Evolutionary conservation across 352 stramenopile species (phyloP).

Genomic region (Phytophthora sp.): DNA sequence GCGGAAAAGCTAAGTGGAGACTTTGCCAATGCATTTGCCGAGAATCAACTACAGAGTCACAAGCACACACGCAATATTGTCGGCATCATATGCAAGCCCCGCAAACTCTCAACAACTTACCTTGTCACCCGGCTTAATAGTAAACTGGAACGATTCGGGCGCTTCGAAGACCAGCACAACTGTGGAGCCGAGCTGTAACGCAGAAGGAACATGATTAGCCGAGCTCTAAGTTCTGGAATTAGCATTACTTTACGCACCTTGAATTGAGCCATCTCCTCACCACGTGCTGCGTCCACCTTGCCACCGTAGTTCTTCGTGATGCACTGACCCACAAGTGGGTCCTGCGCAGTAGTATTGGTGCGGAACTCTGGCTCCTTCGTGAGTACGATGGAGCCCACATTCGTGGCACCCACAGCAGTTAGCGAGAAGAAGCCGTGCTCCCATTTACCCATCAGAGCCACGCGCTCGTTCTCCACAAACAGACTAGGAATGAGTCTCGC

Average conservation of each 20-base stretch:
- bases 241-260: constrained; percentile 41
- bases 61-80: not conserved
- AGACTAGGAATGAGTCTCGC: constrained; percentile 75
- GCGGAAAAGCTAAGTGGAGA: constrained; percentile 10
- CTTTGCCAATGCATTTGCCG: constrained; percentile 48
- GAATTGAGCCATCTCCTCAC: constrained; percentile 83
- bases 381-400: constrained; percentile 86
- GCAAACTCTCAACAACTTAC: constrained; percentile 27
- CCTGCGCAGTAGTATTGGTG: constrained; percentile 68
- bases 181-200: constrained; percentile 72
- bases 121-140: constrained; percentile 75
- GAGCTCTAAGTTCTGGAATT: not conserved
- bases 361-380: constrained; percentile 70
- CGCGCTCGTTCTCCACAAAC: constrained; percentile 87
- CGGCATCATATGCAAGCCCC: not conserved
- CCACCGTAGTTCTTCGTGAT: constrained; percentile 54
- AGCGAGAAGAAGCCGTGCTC: constrained; percentile 85
- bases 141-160: constrained; percentile 78
- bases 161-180: constrained; percentile 89
- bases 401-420: constrained; percentile 84
- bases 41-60: constrained; percentile 35
- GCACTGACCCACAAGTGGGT: constrained; percentile 58
- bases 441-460: constrained; percentile 76
- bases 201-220: constrained; percentile 15
- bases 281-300: constrained; percentile 45